Conservation (phyloP, 805 yeast species). For the Schwanniomyces polymorphus region DNA sequence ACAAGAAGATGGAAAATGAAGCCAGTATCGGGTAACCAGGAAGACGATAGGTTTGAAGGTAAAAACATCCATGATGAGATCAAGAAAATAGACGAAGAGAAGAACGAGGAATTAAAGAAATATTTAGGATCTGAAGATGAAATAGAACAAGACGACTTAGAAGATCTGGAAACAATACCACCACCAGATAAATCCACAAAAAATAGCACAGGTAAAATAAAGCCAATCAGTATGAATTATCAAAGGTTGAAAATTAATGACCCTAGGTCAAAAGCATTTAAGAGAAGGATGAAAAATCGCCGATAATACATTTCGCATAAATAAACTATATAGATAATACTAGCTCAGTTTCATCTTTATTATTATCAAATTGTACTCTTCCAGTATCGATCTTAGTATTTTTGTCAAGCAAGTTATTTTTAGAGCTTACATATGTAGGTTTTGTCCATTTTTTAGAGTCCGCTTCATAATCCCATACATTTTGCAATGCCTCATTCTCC, state of each 20-base stretch:
- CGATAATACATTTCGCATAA: background rate
- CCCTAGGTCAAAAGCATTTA: constrained; percentile 40
- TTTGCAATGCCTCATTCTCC: constrained; percentile 31
- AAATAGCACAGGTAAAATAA: constrained; percentile 15
- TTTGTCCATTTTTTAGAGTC: constrained; percentile 57
- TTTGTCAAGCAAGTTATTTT: background rate
- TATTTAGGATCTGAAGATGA: constrained; percentile 17
- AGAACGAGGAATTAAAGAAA: constrained; percentile 16
- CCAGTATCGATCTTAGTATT: background rate
- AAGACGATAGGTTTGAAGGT: constrained; percentile 29
- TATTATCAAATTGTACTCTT: constrained; percentile 26
- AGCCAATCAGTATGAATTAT: constrained; percentile 48
- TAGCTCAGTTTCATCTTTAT: constrained; percentile 23
- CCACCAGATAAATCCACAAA: constrained; percentile 2
- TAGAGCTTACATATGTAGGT: constrained; percentile 27
- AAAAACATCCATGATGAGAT: constrained; percentile 46
- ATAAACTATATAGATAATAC: constrained; percentile 15
- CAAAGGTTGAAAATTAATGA: constrained; percentile 54
- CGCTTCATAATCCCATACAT: constrained; percentile 60
- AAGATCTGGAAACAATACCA: constrained; percentile 2
- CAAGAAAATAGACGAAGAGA: constrained; percentile 28
- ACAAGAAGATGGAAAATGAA: constrained; percentile 52
- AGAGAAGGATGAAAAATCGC: constrained; percentile 19
- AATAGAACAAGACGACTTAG: constrained; percentile 12
- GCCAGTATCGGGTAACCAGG: constrained; percentile 27